A percentile compares a stretch with the other conserved stretches of the same genome.
Conservation (phyloP, 2,329 filamentous ascomycete genomes). For the Colletotrichum phormii region DNA sequence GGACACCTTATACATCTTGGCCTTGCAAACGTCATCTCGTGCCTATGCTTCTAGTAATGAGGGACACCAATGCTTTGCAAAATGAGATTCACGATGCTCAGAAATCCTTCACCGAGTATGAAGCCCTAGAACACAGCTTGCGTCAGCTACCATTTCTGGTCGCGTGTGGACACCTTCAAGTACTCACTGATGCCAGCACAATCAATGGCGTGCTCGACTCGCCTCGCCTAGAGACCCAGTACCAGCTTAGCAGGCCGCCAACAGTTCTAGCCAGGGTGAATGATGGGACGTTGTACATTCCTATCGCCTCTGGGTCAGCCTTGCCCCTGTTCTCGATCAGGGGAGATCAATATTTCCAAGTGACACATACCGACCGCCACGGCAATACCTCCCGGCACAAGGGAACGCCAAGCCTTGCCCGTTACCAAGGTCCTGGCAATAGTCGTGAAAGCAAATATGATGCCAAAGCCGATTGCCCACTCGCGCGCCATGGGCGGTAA, state of each 20-base stretch:
- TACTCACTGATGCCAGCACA: conserved; percentile 79
- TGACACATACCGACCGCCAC: conserved; percentile 80
- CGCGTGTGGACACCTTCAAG: not conserved
- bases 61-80: conserved; percentile 83
- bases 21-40: not conserved
- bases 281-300: conserved; percentile 97
- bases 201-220: conserved; percentile 80
- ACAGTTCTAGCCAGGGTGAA: conserved; percentile 91
- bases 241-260: conserved; percentile 81
- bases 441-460: conserved; percentile 79
- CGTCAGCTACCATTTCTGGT: not conserved
- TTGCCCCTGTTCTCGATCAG: not conserved
- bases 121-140: conserved; percentile 68
- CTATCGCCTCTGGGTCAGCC: conserved; percentile 50
- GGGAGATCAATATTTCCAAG: not conserved
- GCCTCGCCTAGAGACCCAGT: conserved; percentile 71
- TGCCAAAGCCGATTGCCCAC: conserved; percentile 80
- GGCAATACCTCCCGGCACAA: conserved; percentile 91
- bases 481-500: conserved; percentile 85
- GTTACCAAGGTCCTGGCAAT: conserved; percentile 71
- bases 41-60: conserved; percentile 57
- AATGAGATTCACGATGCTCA: conserved; percentile 90
- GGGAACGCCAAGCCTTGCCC: conserved; percentile 74
- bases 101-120: conserved; percentile 90
- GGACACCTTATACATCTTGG: not conserved